These are phyloP conservation scores for Phascolomyces articulosus DNA, from an alignment of 371 early-diverging fungal genomes.

Conservation along the genomic window DNA sequence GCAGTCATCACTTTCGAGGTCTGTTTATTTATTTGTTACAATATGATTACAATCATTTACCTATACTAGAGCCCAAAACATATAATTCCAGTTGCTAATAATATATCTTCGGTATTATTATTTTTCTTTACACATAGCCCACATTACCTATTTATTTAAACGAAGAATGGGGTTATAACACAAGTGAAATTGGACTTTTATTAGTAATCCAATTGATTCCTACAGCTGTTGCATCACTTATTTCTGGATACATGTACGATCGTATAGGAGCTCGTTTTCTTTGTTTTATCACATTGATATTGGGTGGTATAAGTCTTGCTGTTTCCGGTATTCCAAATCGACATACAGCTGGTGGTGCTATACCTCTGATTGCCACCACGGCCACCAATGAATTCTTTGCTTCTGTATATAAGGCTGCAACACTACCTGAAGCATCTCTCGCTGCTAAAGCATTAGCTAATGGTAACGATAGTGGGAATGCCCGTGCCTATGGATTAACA, in stretches of 20 bases:
- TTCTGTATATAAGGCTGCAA: not conserved
- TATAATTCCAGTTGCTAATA: no score
- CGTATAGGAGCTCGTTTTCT: not conserved
- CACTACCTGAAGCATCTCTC: not conserved
- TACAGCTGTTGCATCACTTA: not conserved
- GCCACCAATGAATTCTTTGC: not conserved
- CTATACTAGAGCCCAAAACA: no score
- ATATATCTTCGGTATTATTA: no score
- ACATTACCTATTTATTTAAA: not conserved
- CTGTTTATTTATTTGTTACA: no score
- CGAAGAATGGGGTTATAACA: not conserved
- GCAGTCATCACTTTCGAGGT: not conserved
- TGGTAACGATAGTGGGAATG: not conserved
- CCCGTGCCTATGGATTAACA: not conserved
- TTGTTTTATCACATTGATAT: not conserved
- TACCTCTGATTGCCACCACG: not conserved
- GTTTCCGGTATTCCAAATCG: not conserved
- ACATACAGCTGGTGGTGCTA: not conserved
- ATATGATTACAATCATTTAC: no score
- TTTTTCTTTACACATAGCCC: not conserved
- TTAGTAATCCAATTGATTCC: not conserved
- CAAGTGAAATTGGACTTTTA: not conserved
- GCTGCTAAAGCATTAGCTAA: not conserved
- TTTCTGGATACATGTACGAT: not conserved
- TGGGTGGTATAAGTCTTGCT: not conserved